phyloP scores from a whole-genome alignment of 1,284 basidiomycete genomes.

The Sporisorium graminicola region DNA sequence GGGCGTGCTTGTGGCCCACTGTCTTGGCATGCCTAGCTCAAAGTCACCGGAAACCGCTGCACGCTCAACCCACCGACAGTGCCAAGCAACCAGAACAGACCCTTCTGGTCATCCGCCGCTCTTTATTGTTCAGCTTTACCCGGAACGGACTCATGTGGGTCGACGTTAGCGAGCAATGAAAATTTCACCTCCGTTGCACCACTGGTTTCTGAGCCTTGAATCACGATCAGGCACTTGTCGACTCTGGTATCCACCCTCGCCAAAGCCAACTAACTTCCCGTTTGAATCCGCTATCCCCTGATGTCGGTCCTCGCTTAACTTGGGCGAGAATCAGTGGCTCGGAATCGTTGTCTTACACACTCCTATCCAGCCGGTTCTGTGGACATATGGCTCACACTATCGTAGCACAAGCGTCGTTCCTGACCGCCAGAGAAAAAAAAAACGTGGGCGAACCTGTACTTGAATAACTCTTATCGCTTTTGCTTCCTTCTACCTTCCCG shows the following conservation, averaged over 20 bases:
- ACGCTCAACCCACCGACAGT: no score
- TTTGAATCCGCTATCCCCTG: background rate
- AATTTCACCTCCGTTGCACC: background rate
- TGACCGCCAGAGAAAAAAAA: no score
- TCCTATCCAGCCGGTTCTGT: background rate
- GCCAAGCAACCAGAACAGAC: no score
- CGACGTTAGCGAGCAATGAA: background rate
- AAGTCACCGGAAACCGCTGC: background rate
- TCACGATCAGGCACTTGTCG: background rate
- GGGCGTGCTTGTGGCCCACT: background rate
- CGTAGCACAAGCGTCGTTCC: slow-evolving; percentile 3
- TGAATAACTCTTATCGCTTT: background rate
- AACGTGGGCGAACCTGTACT: background rate
- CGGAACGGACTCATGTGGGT: background rate
- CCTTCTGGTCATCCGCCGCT: no score
- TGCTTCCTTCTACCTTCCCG: background rate
- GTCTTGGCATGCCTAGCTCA: background rate
- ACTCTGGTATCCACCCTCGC: background rate
- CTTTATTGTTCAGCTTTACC: no score
- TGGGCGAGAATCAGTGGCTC: background rate
- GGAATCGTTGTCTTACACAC: background rate
- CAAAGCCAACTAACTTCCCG: background rate
- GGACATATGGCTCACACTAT: background rate
- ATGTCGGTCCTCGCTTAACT: background rate
- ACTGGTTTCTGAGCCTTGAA: background rate